Base-by-base conservation (phyloP, 1,284 basidiomycete species). In the Ceratobasidium sp. region DNA sequence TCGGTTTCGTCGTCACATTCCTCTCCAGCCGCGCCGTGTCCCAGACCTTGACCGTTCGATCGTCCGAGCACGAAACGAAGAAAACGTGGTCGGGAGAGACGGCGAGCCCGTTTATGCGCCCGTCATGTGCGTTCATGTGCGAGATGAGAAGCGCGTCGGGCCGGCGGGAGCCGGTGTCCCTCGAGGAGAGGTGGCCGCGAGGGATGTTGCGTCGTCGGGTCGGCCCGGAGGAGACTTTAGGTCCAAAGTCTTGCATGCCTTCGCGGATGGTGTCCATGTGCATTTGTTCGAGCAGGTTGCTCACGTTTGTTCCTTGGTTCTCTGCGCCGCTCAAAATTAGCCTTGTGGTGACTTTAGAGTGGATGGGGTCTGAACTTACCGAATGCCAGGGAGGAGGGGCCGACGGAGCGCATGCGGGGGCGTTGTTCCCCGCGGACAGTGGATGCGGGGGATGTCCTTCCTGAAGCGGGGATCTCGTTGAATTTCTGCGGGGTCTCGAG, bases 1-100 rank as follows among this genome's bases (percentile, higher is more conserved):
- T 82, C 2, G 92, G 89, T 79, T 91, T 91, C 80, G 89, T 89
- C 14, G 90, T 91, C 16, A 92, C 91, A 77, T 91, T 94, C 75
- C 92, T 87, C 78, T 94, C 93, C 44, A 95, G 81, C 9, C 91
- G 85, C 6, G 90, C 88, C 0, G 91, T 88, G 78, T 95, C 93
- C 93, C 93, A 95, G 6, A 94, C 85, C 79, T 93, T 92, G 75
- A 96, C 87, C 0, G 89, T 91, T 76, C 90, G 90, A 79, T 98
- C 95, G 76, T 93, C 89, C 0, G 95, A 96, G 0, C 90, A 88
- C 0, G 96, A 93, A 0, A 95, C 91, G 78, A 99, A 98, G 84
- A 98, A 99, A 76, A 91, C 83, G 76, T 98, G 95, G 79, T 99
- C 98, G 0, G 96, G 95, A 0, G 97, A 92, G 11, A 97, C 93